Evolutionary conservation across 1,139 yeast genomes (phyloP).

Genomic region (Debaryomyces nepalensis): DNA sequence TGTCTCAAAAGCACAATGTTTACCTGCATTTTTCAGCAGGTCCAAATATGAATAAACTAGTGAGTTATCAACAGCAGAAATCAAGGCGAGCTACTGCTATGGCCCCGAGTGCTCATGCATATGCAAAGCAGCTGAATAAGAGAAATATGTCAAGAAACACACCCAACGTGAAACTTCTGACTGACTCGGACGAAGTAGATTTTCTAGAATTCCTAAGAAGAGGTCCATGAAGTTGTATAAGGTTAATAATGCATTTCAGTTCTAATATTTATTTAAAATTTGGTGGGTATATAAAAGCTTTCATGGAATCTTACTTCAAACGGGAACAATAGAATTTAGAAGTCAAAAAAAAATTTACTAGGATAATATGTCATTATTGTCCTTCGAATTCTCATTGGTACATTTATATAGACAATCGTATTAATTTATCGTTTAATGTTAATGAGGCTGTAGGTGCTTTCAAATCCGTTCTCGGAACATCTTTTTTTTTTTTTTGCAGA

Average conservation of each 20-base stretch:
- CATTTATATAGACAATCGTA: too few species aligned
- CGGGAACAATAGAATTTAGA: background rate
- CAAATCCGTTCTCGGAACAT: too few species aligned
- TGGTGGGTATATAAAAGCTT: background rate
- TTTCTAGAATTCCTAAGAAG: constrained; percentile 51
- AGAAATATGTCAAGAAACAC: background rate
- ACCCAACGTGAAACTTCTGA: background rate
- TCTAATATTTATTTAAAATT: constrained; percentile 1
- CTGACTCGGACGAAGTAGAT: constrained; percentile 41
- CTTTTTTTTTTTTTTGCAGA: too few species aligned
- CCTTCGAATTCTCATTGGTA: background rate
- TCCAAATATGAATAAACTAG: constrained; percentile 14
- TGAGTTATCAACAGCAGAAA: constrained; percentile 9
- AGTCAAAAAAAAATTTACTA: background rate
- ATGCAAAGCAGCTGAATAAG: constrained; percentile 13
- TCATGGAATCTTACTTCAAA: too few species aligned
- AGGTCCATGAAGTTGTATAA: constrained; percentile 35
- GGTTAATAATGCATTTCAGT: constrained; percentile 1
- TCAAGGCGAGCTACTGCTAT: constrained; percentile 9
- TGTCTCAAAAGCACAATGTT: constrained; percentile 13
- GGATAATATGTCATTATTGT: background rate
- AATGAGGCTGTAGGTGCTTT: too few species aligned
- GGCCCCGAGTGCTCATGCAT: constrained; percentile 20
- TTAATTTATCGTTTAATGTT: too few species aligned
- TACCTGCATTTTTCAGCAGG: constrained; percentile 14